Evolutionary conservation across 164 flowering plant species (phyloP).

Genomic region (Buxus sempervirens): DNA sequence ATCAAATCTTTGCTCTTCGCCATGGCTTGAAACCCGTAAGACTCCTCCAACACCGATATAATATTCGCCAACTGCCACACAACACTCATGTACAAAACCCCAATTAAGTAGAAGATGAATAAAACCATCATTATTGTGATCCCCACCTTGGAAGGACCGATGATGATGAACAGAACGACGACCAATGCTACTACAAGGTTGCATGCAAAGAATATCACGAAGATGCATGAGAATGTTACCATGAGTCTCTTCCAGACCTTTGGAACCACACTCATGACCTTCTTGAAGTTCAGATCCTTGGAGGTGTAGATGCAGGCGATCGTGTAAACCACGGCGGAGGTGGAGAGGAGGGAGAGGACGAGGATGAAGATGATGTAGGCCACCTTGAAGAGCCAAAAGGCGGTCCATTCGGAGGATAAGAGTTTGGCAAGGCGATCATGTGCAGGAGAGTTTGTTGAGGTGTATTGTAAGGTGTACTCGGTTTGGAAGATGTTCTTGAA

Average conservation of each 20-base stretch:
- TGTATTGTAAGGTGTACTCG: slow-evolving; percentile 1
- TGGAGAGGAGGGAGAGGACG: slow-evolving; percentile 43
- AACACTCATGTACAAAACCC: too few relatives aligned
- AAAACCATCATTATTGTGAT: too few relatives aligned
- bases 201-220: slow-evolving; percentile 10
- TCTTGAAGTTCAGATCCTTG: slow-evolving; percentile 24
- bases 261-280: slow-evolving; percentile 42
- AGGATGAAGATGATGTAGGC: slow-evolving; percentile 29
- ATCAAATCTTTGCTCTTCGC: too few relatives aligned
- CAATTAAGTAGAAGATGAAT: too few relatives aligned
- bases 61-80: too few relatives aligned
- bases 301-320: slow-evolving; percentile 38
- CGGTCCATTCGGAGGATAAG: slow-evolving; percentile 23
- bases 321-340: slow-evolving; percentile 48
- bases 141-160: too few relatives aligned
- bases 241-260: slow-evolving; percentile 44
- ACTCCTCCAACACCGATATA: too few relatives aligned
- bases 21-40: too few relatives aligned
- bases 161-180: too few relatives aligned
- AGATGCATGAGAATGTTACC: slow-evolving; percentile 19
- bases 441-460: slow-evolving; percentile 6
- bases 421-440: slow-evolving; percentile 17
- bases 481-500: slow-evolving; percentile 11
- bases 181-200: background rate
- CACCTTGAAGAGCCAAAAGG: slow-evolving; percentile 24